Evolutionary conservation across 352 stramenopile genomes (phyloP).

Genomic region (Globisporangium takayamanum): DNA sequence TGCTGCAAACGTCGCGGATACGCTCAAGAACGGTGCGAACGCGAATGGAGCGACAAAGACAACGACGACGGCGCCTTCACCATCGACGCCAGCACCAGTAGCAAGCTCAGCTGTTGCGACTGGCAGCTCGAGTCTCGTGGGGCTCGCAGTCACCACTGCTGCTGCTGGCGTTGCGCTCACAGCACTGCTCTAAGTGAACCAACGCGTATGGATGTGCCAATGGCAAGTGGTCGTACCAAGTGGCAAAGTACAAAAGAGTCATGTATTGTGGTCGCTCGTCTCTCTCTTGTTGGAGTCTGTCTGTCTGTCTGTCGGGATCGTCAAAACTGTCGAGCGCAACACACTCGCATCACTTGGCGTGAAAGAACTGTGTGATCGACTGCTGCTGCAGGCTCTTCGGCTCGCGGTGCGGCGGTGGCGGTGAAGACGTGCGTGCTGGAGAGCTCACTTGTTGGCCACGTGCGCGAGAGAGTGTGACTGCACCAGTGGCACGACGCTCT

Average conservation of each 20-base stretch:
- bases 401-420: background rate
- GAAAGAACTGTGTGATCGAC: constrained; percentile 10
- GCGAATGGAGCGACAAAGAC: background rate
- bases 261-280: too few species aligned
- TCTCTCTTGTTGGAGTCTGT: too few species aligned
- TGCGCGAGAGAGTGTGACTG: background rate
- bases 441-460: background rate
- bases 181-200: background rate
- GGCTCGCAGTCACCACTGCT: background rate
- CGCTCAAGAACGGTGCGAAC: background rate
- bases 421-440: background rate
- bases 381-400: constrained; percentile 8
- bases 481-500: too few species aligned
- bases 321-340: too few species aligned
- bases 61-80: background rate
- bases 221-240: too few species aligned
- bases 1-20: background rate
- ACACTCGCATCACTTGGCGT: constrained; percentile 1
- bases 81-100: background rate
- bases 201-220: too few species aligned
- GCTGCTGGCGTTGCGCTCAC: background rate
- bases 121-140: background rate
- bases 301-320: too few species aligned
- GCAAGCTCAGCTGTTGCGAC: background rate
- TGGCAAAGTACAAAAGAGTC: too few species aligned